Percentiles rank a stretch among this genome's conserved stretches.
phyloP scores from a whole-genome alignment of 306 rosid species.

The Vachellia pachyceras region DNA sequence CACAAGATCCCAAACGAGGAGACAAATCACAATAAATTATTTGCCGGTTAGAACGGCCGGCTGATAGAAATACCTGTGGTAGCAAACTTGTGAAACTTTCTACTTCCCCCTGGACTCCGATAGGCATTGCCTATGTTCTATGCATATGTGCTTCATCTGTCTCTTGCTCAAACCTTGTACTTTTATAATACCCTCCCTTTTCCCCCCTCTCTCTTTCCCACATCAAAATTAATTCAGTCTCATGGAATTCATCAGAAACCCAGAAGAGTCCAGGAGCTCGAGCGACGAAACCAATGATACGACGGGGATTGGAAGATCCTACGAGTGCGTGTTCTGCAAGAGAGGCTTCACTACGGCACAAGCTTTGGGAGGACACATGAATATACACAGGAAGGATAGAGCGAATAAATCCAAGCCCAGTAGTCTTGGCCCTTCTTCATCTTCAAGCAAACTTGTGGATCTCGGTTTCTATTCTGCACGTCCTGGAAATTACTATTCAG shows the following conservation, averaged over 20 bases:
- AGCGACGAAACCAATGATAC: conserved; percentile 49
- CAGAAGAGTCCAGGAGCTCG: conserved; percentile 63
- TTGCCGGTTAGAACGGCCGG: conserved; percentile 55
- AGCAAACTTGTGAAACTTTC: conserved; percentile 63
- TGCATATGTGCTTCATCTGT: conserved; percentile 61
- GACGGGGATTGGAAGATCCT: conserved; percentile 61
- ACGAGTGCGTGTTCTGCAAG: conserved; percentile 88
- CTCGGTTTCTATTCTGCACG: conserved; percentile 48
- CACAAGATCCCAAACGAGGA: conserved; percentile 43
- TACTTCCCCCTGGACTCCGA: conserved; percentile 45
- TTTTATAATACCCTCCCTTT: conserved; percentile 39
- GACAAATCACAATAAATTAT: conserved; percentile 36
- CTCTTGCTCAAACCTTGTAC: conserved; percentile 48
- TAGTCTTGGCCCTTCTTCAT: conserved; percentile 44
- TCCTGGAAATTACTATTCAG: conserved; percentile 39
- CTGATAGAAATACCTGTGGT: conserved; percentile 48
- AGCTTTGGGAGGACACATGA: conserved; percentile 96
- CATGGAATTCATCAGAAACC: conserved; percentile 56
- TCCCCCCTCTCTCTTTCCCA: background rate
- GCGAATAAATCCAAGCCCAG: conserved; percentile 45
- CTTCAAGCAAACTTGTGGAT: conserved; percentile 45
- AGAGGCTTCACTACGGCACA: conserved; percentile 94
- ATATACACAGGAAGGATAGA: conserved; percentile 83
- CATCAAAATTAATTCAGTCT: conserved; percentile 19
- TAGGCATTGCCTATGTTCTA: conserved; percentile 62